Evolutionary conservation across 306 rosid genomes (phyloP).

Genomic region (Erythrophleum fordii): DNA sequence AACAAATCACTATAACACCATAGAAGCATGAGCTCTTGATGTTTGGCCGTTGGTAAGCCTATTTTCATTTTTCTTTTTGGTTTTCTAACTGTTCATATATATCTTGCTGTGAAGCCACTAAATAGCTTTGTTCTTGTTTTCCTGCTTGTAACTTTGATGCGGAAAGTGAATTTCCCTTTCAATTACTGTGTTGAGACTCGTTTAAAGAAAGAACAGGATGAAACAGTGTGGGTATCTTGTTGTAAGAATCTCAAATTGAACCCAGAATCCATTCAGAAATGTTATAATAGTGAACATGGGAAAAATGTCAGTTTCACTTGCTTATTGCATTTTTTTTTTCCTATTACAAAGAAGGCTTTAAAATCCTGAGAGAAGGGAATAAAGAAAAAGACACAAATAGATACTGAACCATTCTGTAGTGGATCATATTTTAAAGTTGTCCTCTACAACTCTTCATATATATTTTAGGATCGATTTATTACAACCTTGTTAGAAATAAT

Average conservation of each 20-base stretch:
- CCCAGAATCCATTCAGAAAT: background rate
- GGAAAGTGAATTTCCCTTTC: background rate
- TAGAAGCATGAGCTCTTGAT: constrained; percentile 1
- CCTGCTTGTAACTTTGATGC: background rate
- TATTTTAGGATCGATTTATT: no score
- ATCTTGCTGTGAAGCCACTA: no score
- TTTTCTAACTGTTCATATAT: background rate
- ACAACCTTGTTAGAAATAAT: no score
- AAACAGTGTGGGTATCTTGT: background rate
- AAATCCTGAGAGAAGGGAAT: no score
- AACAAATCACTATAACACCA: background rate
- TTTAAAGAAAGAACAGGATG: background rate
- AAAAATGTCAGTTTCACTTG: background rate
- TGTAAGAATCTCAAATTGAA: background rate
- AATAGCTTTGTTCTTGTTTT: no score
- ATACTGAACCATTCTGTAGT: no score
- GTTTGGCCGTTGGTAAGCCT: background rate
- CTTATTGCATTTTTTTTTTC: no score
- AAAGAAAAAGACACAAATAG: no score
- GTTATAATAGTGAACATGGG: background rate
- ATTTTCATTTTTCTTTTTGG: background rate
- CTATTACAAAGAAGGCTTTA: no score
- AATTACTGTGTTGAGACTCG: background rate
- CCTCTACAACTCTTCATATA: no score
- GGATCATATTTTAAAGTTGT: no score